A percentile compares a stretch with the other conserved stretches of the same genome.
These are phyloP conservation scores for Sporobolus alterniflorus DNA, from an alignment of 202 grass and related monocot species.

Conservation along the genomic window DNA sequence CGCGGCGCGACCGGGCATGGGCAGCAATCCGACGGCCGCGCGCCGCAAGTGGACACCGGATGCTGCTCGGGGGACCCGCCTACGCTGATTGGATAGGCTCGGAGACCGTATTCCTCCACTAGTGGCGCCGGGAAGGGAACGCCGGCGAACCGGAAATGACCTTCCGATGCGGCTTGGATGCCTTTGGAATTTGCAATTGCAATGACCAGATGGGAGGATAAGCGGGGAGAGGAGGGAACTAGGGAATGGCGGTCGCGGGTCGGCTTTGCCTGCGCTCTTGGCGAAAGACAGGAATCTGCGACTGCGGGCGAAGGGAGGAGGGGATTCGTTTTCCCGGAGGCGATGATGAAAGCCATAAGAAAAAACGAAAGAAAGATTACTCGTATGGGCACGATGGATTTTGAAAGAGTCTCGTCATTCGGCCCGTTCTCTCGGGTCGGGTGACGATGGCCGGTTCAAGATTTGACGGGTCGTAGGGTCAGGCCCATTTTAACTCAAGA, in stretches of 20 bases:
- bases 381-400: no score
- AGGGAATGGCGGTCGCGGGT: no score
- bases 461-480: no score
- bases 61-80: neutral
- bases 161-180: neutral
- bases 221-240: neutral
- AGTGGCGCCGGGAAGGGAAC: neutral
- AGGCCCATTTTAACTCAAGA: no score
- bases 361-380: no score
- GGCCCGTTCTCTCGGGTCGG: no score
- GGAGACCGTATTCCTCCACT: neutral
- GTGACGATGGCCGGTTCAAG: no score
- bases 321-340: neutral
- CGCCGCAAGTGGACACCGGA: neutral
- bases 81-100: slow-evolving; percentile 1
- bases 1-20: neutral
- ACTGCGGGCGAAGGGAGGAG: neutral
- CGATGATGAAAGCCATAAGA: neutral
- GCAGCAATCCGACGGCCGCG: neutral
- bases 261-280: neutral
- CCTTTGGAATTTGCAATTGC: no score
- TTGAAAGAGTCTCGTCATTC: no score
- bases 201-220: neutral
- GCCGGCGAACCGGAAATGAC: neutral
- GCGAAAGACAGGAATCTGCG: neutral